Percentiles rank a stretch among this genome's conserved stretches.
phyloP scores from a whole-genome alignment of 495 filamentous ascomycete genomes.

The Opeltia flavorubescens region DNA sequence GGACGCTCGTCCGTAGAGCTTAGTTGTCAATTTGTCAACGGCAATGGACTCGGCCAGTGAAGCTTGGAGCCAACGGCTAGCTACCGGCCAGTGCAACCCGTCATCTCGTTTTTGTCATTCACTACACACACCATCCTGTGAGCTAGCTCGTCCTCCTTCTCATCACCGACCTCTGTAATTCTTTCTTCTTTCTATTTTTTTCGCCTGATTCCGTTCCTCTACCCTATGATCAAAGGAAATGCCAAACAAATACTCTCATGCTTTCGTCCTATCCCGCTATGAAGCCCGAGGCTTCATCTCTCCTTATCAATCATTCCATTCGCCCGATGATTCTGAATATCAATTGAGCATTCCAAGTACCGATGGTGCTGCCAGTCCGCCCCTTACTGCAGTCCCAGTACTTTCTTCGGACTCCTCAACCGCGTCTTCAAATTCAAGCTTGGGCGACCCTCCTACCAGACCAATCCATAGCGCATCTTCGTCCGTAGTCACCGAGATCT shows the following conservation, averaged over 20 bases:
- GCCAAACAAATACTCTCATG: conserved; percentile 17
- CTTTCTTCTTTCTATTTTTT: neutral
- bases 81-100: neutral
- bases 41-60: neutral
- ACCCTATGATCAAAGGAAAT: conserved; percentile 1
- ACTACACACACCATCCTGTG: neutral
- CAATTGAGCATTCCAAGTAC: too few relatives aligned
- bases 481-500: conserved; percentile 2
- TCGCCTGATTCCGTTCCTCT: neutral
- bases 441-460: neutral
- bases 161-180: neutral
- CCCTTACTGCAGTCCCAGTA: neutral
- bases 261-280: conserved; percentile 13
- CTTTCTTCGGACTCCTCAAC: neutral
- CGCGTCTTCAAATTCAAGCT: neutral
- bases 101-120: neutral
- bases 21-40: neutral
- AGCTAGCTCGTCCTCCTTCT: neutral
- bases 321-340: neutral
- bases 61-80: neutral
- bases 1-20: neutral
- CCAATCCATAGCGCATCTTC: neutral
- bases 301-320: neutral
- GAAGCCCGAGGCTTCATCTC: conserved; percentile 8
- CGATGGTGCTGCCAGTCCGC: neutral